These are phyloP conservation scores for Diaporthe batatas DNA, from an alignment of 2,329 filamentous ascomycete genomes.

Conservation along the genomic window DNA sequence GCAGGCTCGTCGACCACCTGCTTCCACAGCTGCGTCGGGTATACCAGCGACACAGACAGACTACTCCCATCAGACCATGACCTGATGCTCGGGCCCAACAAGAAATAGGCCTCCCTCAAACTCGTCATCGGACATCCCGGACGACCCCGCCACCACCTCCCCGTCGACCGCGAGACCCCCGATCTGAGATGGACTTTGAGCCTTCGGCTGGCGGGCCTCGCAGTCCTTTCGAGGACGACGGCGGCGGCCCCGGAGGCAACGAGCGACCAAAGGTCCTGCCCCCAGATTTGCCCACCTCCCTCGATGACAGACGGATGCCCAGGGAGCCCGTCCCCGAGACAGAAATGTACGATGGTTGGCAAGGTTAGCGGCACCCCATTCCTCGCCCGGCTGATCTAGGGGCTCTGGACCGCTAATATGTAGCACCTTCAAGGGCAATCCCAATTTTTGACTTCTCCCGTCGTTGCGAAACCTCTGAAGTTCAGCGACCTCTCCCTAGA, in stretches of 20 bases:
- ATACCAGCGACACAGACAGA: not conserved
- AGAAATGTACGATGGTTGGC: constrained; percentile 99
- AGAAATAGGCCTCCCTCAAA: constrained; percentile 14
- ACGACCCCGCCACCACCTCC: constrained; percentile 33
- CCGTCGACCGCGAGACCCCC: constrained; percentile 24
- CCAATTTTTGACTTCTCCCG: constrained; percentile 90
- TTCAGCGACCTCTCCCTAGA: constrained; percentile 87
- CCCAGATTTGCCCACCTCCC: constrained; percentile 87
- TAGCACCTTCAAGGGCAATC: constrained; percentile 78
- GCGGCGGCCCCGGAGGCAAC: constrained; percentile 56
- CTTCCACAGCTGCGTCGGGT: not conserved
- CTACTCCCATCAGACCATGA: not conserved
- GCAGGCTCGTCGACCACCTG: constrained; percentile 1
- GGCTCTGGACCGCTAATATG: constrained; percentile 22
- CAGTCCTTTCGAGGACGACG: constrained; percentile 48
- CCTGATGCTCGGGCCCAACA: constrained; percentile 33
- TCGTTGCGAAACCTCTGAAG: constrained; percentile 84
- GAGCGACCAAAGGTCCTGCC: constrained; percentile 72
- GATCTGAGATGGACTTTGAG: constrained; percentile 70
- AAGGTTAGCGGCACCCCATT: constrained; percentile 68
- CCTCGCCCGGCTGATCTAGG: not conserved
- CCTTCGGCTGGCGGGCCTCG: constrained; percentile 61
- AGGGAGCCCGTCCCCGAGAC: constrained; percentile 82
- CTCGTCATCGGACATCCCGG: constrained; percentile 35
- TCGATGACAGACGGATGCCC: constrained; percentile 85